Percentiles rank a stretch among this genome's conserved stretches.
phyloP scores from a whole-genome alignment of 306 rosid species.

The Rosa lucieae region DNA sequence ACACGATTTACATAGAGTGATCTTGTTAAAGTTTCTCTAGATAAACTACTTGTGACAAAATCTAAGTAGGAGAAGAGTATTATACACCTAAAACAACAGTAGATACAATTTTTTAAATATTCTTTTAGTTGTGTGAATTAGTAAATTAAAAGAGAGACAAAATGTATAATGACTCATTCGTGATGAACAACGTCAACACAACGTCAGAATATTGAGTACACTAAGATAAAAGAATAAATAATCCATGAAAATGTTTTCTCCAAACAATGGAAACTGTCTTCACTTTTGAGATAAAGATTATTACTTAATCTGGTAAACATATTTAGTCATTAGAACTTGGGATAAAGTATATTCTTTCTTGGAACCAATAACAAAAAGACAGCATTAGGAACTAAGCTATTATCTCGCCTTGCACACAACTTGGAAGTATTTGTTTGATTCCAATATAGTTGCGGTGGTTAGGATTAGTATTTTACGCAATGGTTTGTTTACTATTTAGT shows the following conservation, averaged over 20 bases:
- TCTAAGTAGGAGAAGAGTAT: neutral
- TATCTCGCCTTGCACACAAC: neutral
- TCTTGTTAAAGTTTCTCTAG: too few relatives aligned
- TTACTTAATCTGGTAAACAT: neutral
- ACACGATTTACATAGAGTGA: too few relatives aligned
- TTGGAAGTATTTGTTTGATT: neutral
- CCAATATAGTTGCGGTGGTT: conserved; percentile 9
- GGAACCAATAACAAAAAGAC: neutral
- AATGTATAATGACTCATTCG: neutral
- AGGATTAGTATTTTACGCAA: conserved; percentile 11
- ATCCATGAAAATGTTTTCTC: neutral
- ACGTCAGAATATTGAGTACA: neutral
- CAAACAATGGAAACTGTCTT: neutral
- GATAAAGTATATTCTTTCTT: neutral
- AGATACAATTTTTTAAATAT: neutral
- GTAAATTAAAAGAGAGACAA: too few relatives aligned
- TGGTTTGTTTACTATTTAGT: neutral
- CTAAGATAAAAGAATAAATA: neutral
- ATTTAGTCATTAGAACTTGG: neutral
- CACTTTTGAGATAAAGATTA: neutral
- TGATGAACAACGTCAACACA: too few relatives aligned
- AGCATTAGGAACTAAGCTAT: neutral
- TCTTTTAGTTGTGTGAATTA: too few relatives aligned
- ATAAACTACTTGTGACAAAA: too few relatives aligned
- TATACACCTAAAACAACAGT: too few relatives aligned